phyloP scores from a whole-genome alignment of 2,329 filamentous ascomycete genomes.

The Hirsutella rhossiliensis region DNA sequence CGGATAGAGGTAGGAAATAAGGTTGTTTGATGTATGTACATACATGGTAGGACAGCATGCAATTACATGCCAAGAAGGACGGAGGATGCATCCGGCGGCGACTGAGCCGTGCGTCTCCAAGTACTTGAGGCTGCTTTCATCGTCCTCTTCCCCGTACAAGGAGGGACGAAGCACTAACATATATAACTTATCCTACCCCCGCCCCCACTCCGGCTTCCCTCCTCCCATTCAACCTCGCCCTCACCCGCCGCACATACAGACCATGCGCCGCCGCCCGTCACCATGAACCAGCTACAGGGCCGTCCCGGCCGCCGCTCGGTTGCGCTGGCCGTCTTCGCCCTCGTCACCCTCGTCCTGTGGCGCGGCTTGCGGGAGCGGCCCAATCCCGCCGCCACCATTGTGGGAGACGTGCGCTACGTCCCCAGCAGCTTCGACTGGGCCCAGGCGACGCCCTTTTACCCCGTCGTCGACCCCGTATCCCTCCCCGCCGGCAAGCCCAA shows the following conservation, averaged over 20 bases:
- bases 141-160: too few species aligned
- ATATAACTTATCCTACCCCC: too few species aligned
- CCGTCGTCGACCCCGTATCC: constrained; percentile 16
- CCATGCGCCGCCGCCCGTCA: constrained; percentile 6
- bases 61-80: too few species aligned
- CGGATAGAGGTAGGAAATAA: too few species aligned
- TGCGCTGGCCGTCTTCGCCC: constrained; percentile 15
- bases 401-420: constrained; percentile 10
- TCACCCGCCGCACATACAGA: not conserved
- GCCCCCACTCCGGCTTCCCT: not conserved
- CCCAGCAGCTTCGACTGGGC: constrained; percentile 27
- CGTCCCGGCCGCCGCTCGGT: constrained; percentile 20
- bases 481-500: constrained; percentile 23
- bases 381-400: constrained; percentile 7
- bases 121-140: too few species aligned
- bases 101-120: too few species aligned
- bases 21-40: too few species aligned
- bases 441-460: constrained; percentile 18
- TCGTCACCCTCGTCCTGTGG: constrained; percentile 15
- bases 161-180: too few species aligned
- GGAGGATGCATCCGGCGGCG: too few species aligned
- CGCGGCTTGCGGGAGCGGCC: constrained; percentile 9
- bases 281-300: constrained; percentile 19
- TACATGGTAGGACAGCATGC: too few species aligned
- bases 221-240: not conserved